Evolutionary conservation across 2,329 filamentous ascomycete genomes (phyloP).

Genomic region (Sporothrix luriei): DNA sequence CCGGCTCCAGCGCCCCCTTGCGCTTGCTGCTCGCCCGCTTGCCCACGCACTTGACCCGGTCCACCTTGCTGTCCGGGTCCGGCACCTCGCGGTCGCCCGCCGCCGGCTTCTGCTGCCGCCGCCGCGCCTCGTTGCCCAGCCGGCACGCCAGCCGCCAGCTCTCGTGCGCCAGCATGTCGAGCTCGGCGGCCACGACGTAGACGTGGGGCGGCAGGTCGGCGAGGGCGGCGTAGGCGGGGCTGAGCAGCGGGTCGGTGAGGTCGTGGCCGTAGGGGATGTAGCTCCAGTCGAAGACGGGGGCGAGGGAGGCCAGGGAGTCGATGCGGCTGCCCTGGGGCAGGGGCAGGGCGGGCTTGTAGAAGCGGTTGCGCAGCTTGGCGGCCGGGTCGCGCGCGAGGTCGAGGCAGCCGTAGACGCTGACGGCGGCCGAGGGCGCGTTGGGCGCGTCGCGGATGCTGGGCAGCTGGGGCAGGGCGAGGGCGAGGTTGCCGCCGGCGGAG

Average conservation of each 20-base stretch:
- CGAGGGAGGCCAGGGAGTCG: slow-evolving; percentile 41
- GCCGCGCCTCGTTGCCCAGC: slow-evolving; percentile 40
- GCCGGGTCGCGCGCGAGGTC: slow-evolving; percentile 45
- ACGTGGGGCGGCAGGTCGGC: slow-evolving; percentile 47
- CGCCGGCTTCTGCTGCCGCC: slow-evolving; percentile 34
- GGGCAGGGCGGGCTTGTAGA: slow-evolving; percentile 44
- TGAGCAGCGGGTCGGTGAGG: slow-evolving; percentile 47
- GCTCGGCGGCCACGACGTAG: slow-evolving; percentile 50
- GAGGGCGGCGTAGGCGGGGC: slow-evolving; percentile 43
- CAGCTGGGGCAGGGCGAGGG: slow-evolving; percentile 48
- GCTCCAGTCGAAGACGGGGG: slow-evolving; percentile 47
- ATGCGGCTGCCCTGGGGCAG: slow-evolving; percentile 38
- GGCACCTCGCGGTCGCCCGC: slow-evolving; percentile 29
- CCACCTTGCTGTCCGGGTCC: slow-evolving; percentile 33
- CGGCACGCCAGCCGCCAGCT: slow-evolving; percentile 46
- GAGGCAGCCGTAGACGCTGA: slow-evolving; percentile 51
- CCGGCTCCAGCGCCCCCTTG: slow-evolving; percentile 38
- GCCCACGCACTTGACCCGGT: slow-evolving; percentile 32
- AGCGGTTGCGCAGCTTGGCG: slow-evolving; percentile 41
- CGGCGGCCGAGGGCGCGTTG: slow-evolving; percentile 40
- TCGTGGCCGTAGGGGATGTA: slow-evolving; percentile 47
- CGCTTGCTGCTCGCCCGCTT: slow-evolving; percentile 36
- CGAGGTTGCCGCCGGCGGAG: slow-evolving; percentile 55
- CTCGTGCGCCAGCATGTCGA: slow-evolving; percentile 52
- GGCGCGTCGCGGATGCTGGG: slow-evolving; percentile 40